Evolutionary conservation across 140 eudicot genomes (phyloP).

Genomic region (Anethum foeniculum): DNA sequence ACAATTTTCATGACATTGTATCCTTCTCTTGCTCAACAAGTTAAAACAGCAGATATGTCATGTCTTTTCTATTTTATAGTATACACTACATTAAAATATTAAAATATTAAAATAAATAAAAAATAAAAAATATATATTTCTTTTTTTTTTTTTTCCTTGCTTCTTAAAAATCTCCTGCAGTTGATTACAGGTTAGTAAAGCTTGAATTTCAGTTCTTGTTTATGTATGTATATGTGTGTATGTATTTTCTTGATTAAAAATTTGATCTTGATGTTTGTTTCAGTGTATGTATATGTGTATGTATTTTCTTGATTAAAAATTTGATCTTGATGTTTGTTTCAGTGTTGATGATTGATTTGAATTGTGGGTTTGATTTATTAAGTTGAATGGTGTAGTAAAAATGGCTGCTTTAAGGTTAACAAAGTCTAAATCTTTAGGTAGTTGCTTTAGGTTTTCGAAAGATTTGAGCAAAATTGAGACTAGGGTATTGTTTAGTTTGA

Average conservation of each 20-base stretch:
- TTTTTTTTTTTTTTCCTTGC: background rate
- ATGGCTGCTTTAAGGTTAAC: conserved; percentile 52
- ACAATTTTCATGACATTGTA: background rate
- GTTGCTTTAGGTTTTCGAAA: conserved; percentile 15
- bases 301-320: background rate
- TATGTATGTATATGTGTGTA: background rate
- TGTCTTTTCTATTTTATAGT: background rate
- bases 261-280: background rate
- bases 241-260: background rate
- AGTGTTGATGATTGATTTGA: conserved; percentile 10
- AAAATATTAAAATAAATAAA: too few relatives aligned
- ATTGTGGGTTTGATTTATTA: background rate
- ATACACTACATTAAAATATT: background rate
- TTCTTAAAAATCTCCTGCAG: background rate
- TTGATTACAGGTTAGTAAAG: background rate
- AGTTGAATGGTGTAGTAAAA: background rate
- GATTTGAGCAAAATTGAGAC: conserved; percentile 17
- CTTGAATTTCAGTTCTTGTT: background rate
- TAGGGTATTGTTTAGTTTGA: conserved; percentile 27
- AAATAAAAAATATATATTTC: background rate
- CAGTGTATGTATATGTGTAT: background rate
- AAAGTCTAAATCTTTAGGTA: conserved; percentile 22
- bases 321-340: background rate
- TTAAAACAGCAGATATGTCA: background rate
- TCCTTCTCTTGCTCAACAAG: background rate